Evolutionary conservation across 805 yeast genomes (phyloP).

Genomic region (Osmozyma mogii): DNA sequence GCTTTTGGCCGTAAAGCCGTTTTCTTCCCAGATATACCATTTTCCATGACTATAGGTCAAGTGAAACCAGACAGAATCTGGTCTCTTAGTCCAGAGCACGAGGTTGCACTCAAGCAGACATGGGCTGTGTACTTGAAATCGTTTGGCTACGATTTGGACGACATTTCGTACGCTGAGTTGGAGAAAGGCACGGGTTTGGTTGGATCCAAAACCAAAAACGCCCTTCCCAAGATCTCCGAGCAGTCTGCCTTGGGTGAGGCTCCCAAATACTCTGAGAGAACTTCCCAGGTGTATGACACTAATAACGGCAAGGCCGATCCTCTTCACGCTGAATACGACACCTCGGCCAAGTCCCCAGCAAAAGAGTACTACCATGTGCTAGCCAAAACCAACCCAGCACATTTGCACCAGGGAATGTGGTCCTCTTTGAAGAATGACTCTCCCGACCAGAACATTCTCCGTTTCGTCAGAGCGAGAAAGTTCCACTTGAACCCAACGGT

Average conservation of each 20-base stretch:
- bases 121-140: constrained; percentile 60
- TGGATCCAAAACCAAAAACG: constrained; percentile 7
- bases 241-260: constrained; percentile 5
- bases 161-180: constrained; percentile 6
- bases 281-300: constrained; percentile 4
- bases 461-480: constrained; percentile 13
- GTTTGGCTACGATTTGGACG: constrained; percentile 12
- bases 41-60: constrained; percentile 3
- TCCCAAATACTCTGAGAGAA: constrained; percentile 7
- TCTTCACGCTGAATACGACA: constrained; percentile 7
- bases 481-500: constrained; percentile 8
- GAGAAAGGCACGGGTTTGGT: constrained; percentile 6
- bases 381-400: constrained; percentile 6
- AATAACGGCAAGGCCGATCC: constrained; percentile 7
- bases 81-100: constrained; percentile 43
- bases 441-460: constrained; percentile 12
- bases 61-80: constrained; percentile 11
- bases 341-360: constrained; percentile 4
- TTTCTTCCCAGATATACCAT: too few relatives aligned
- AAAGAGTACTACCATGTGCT: constrained; percentile 5
- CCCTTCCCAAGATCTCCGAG: constrained; percentile 8
- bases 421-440: constrained; percentile 9
- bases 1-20: too few relatives aligned
- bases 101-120: constrained; percentile 54
- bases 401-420: constrained; percentile 11